These are phyloP conservation scores for Hyaloscypha hepaticicola DNA, from an alignment of 495 filamentous ascomycete genomes.

Conservation along the genomic window DNA sequence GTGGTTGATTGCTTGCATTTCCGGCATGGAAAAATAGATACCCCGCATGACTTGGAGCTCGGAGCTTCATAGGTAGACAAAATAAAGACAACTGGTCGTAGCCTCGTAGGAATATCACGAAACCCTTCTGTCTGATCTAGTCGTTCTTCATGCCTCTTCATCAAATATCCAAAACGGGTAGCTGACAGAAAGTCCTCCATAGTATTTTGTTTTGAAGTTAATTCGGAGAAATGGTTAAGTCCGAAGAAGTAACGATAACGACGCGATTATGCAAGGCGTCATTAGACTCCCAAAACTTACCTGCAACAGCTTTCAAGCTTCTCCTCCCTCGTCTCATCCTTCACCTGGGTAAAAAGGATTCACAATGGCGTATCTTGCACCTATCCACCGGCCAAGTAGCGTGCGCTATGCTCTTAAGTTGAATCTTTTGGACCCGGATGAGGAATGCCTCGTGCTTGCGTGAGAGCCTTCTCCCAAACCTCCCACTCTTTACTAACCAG, in stretches of 20 bases:
- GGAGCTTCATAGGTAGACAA: constrained; percentile 1
- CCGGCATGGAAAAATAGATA: constrained; percentile 11
- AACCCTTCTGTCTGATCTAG: background rate
- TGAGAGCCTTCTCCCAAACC: constrained; percentile 41
- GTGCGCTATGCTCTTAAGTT: constrained; percentile 84
- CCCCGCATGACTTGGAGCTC: constrained; percentile 13
- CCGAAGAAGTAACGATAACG: constrained; percentile 2
- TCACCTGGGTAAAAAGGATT: background rate
- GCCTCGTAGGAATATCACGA: background rate
- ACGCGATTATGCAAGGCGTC: constrained; percentile 5
- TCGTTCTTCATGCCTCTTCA: background rate
- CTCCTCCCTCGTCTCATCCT: background rate
- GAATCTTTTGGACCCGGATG: constrained; percentile 66
- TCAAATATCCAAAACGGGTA: too few species aligned
- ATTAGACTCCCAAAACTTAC: background rate
- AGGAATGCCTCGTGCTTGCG: constrained; percentile 85
- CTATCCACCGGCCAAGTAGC: constrained; percentile 88
- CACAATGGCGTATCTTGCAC: constrained; percentile 88
- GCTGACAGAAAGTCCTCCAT: too few species aligned
- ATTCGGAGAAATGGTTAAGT: background rate
- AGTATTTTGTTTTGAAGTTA: background rate
- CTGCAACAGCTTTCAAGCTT: constrained; percentile 1
- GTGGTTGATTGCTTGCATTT: constrained; percentile 2
- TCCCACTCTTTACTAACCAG: constrained; percentile 19
- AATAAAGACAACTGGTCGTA: background rate